These are phyloP conservation scores for Jacaranda mimosifolia DNA, from an alignment of 257 asterid species.

Conservation along the genomic window DNA sequence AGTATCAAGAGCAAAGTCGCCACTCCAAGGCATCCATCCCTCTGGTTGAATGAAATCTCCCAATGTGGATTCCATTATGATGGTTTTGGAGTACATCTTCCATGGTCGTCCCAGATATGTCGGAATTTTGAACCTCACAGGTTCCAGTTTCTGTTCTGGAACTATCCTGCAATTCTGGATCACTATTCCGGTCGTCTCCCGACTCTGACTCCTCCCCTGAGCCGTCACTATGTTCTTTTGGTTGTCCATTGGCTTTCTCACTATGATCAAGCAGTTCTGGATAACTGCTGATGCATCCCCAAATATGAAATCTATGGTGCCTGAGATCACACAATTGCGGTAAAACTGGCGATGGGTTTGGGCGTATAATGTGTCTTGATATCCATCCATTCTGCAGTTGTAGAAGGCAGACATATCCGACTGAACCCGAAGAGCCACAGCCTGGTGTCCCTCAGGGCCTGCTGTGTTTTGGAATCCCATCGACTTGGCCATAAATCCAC, in stretches of 20 bases:
- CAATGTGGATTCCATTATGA: conserved; percentile 51
- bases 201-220: conserved; percentile 43
- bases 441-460: conserved; percentile 62
- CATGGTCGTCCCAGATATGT: conserved; percentile 53
- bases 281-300: conserved; percentile 45
- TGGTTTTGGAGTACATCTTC: conserved; percentile 50
- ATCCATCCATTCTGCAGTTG: conserved; percentile 58
- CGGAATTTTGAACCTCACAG: conserved; percentile 40
- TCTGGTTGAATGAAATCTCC: conserved; percentile 51
- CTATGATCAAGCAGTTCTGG: conserved; percentile 50
- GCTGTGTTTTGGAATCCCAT: conserved; percentile 61
- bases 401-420: conserved; percentile 55
- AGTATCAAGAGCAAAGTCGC: conserved; percentile 51
- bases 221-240: conserved; percentile 55
- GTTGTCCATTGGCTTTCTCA: conserved; percentile 55
- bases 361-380: conserved; percentile 50
- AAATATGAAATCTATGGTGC: conserved; percentile 59
- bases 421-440: conserved; percentile 56
- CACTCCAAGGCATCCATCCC: conserved; percentile 59
- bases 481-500: conserved; percentile 48
- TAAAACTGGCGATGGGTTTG: conserved; percentile 56
- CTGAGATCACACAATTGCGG: conserved; percentile 57
- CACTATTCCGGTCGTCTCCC: conserved; percentile 47
- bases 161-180: conserved; percentile 54
- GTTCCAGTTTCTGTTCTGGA: conserved; percentile 44